phyloP scores from a whole-genome alignment of 805 yeast genomes.

The Cyberlindnera saturnus region DNA sequence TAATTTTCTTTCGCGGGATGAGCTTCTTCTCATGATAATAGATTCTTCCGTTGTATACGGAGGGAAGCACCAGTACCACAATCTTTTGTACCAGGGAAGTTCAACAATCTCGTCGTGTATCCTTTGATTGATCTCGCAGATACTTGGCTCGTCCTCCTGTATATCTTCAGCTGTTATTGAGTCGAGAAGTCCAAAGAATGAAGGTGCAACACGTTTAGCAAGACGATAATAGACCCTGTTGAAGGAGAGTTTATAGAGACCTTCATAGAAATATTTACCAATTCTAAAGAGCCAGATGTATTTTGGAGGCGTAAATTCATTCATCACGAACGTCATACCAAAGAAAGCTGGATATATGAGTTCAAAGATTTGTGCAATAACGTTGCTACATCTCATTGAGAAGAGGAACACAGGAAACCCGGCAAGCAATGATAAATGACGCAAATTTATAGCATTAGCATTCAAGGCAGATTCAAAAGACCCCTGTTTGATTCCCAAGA shows the following conservation, averaged over 20 bases:
- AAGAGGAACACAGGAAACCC: conserved; percentile 27
- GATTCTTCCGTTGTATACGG: conserved; percentile 1
- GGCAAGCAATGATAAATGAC: conserved; percentile 17
- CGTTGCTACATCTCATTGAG: conserved; percentile 15
- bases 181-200: conserved; percentile 15
- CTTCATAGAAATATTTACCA: conserved; percentile 11
- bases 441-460: conserved; percentile 5
- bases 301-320: conserved; percentile 5
- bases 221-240: conserved; percentile 31
- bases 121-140: conserved; percentile 4
- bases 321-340: neutral
- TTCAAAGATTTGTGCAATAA: no score
- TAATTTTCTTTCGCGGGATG: conserved; percentile 21
- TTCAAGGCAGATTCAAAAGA: conserved; percentile 12
- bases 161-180: neutral
- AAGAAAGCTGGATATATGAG: neutral
- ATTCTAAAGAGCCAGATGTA: conserved; percentile 10
- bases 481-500: conserved; percentile 22
- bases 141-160: conserved; percentile 12
- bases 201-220: conserved; percentile 20
- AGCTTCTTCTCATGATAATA: conserved; percentile 8
- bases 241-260: conserved; percentile 18
- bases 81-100: conserved; percentile 1
- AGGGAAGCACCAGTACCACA: conserved; percentile 4
- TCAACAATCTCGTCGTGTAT: neutral